Conservation (phyloP, 805 yeast species). For the Monosporozyma aerobia region DNA sequence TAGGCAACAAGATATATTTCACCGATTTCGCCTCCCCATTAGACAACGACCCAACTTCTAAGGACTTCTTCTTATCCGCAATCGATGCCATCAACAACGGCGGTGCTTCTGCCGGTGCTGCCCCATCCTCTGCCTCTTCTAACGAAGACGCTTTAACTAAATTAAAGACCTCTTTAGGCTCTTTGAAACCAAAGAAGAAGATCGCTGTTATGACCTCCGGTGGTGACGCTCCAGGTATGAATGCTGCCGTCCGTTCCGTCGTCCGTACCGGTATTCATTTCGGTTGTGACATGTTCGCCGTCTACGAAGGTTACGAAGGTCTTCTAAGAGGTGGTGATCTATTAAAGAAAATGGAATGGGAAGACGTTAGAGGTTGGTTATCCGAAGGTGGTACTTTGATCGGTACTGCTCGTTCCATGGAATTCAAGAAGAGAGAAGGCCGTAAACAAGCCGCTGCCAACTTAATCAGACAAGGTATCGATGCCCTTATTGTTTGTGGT, state of each 20-base stretch:
- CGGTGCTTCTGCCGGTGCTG: constrained; percentile 10
- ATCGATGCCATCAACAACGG: constrained; percentile 6
- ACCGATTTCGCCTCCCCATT: constrained; percentile 38
- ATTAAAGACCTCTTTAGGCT: constrained; percentile 14
- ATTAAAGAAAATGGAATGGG: constrained; percentile 78
- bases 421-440: constrained; percentile 78
- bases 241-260: constrained; percentile 90
- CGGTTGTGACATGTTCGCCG: constrained; percentile 85
- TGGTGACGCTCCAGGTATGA: constrained; percentile 99
- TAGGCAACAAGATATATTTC: constrained; percentile 52
- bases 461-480: constrained; percentile 80
- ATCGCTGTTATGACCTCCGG: constrained; percentile 98
- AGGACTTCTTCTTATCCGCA: constrained; percentile 17
- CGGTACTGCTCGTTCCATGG: constrained; percentile 91
- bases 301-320: constrained; percentile 93
- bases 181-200: constrained; percentile 21
- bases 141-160: constrained; percentile 12
- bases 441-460: constrained; percentile 76
- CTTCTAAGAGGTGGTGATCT: constrained; percentile 76
- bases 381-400: constrained; percentile 90
- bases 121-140: constrained; percentile 9
- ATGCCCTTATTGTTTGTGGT: constrained; percentile 92
- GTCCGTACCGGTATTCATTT: constrained; percentile 83
- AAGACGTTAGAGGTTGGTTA: constrained; percentile 89
- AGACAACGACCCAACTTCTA: constrained; percentile 18